Percentiles rank a stretch among this genome's conserved stretches.
phyloP scores from a whole-genome alignment of 805 yeast species.

The Starmerella riodocensis region DNA sequence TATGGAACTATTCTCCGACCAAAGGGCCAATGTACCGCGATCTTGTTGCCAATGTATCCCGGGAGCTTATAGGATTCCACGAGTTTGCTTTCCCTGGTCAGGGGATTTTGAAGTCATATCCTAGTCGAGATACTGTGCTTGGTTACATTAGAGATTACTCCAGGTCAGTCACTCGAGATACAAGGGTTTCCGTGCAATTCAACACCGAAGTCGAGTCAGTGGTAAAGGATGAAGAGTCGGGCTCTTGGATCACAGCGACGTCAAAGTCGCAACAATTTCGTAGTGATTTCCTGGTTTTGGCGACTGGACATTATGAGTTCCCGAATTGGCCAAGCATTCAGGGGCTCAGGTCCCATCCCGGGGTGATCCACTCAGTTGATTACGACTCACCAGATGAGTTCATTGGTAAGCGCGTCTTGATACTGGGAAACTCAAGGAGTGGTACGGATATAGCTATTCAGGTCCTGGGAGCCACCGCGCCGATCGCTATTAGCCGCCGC shows the following conservation, averaged over 20 bases:
- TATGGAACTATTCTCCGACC: conserved; percentile 50
- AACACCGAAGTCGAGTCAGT: conserved; percentile 38
- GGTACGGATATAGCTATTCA: conserved; percentile 64
- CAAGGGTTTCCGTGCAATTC: conserved; percentile 29
- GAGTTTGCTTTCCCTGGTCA: conserved; percentile 36
- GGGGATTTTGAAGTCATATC: conserved; percentile 36
- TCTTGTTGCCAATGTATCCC: conserved; percentile 58
- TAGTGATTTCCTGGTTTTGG: conserved; percentile 46
- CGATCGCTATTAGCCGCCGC: conserved; percentile 39
- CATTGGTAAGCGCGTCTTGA: conserved; percentile 35
- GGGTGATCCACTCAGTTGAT: conserved; percentile 42
- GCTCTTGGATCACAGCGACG: conserved; percentile 31
- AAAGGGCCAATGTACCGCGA: conserved; percentile 44
- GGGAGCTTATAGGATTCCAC: conserved; percentile 51
- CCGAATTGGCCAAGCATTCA: conserved; percentile 45
- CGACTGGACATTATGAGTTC: conserved; percentile 50
- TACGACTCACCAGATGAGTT: conserved; percentile 39
- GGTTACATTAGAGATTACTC: conserved; percentile 46
- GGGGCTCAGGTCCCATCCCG: conserved; percentile 28
- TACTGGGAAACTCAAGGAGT: conserved; percentile 64
- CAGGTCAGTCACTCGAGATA: conserved; percentile 28
- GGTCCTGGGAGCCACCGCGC: conserved; percentile 33
- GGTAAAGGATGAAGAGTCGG: conserved; percentile 23
- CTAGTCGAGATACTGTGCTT: conserved; percentile 46
- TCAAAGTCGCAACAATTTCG: conserved; percentile 20